Conservation (phyloP, 805 yeast genomes). For the Yamadazyma nakazawae region DNA sequence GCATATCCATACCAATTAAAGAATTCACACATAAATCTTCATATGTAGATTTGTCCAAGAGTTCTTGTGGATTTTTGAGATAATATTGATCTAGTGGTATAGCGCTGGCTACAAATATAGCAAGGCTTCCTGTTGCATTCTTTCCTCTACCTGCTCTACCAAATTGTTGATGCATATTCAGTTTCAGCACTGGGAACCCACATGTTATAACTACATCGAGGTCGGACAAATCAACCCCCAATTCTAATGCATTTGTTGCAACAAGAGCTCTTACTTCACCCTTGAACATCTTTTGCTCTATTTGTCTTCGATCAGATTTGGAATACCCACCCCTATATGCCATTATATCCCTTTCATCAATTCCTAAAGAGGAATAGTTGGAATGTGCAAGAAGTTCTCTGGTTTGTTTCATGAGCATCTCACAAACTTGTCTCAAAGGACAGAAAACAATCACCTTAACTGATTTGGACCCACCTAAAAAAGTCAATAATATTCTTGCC, state of each 20-base stretch:
- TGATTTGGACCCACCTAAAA: slow-evolving; percentile 51
- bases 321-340: slow-evolving; percentile 95
- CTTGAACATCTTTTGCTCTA: slow-evolving; percentile 86
- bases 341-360: slow-evolving; percentile 61
- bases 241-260: slow-evolving; percentile 92
- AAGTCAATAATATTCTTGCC: slow-evolving; percentile 65
- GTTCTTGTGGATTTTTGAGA: slow-evolving; percentile 61
- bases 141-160: slow-evolving; percentile 95
- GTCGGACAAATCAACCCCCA: slow-evolving; percentile 93
- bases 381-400: slow-evolving; percentile 47
- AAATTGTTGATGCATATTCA: slow-evolving; percentile 90
- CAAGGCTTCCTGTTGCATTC: slow-evolving; percentile 66
- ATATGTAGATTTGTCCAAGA: slow-evolving; percentile 40
- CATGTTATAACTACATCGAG: slow-evolving; percentile 88
- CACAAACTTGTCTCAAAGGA: slow-evolving; percentile 81
- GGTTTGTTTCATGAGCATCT: slow-evolving; percentile 80
- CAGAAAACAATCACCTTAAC: slow-evolving; percentile 89
- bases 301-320: slow-evolving; percentile 76
- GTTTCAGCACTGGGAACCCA: slow-evolving; percentile 86
- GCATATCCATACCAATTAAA: slow-evolving; percentile 30
- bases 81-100: slow-evolving; percentile 86
- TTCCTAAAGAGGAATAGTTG: slow-evolving; percentile 39
- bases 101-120: slow-evolving; percentile 77
- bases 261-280: slow-evolving; percentile 84
- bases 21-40: slow-evolving; percentile 42